Evolutionary conservation across 495 filamentous ascomycete genomes (phyloP).

Genomic region (Margaritispora aquatica): DNA sequence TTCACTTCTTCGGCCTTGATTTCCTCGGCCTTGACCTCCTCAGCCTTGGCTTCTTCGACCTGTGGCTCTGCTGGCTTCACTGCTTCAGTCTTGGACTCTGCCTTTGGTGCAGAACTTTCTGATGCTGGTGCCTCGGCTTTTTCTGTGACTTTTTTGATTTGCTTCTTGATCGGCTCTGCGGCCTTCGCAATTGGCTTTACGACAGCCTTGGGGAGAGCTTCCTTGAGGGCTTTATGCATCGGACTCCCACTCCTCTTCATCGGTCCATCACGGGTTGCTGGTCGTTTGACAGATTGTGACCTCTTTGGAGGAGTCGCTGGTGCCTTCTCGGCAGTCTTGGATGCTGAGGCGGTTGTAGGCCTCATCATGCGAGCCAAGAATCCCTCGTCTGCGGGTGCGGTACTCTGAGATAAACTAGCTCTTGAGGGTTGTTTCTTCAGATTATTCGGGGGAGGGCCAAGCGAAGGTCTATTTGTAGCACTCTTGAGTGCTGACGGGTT

Average conservation of each 20-base stretch:
- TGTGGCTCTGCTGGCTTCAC: conserved; percentile 8
- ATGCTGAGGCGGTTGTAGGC: conserved; percentile 72
- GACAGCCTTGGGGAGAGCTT: conserved; percentile 5
- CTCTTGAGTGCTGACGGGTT: conserved; percentile 20
- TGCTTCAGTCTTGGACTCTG: conserved; percentile 1
- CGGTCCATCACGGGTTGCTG: conserved; percentile 17
- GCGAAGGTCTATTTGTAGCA: conserved; percentile 33
- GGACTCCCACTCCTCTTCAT: conserved; percentile 14
- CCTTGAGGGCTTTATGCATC: conserved; percentile 15
- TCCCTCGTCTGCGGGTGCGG: conserved; percentile 45
- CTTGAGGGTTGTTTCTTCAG: conserved; percentile 29
- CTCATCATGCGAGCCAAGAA: conserved; percentile 94
- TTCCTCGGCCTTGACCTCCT: neutral
- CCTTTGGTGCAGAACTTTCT: neutral
- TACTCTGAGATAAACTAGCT: conserved; percentile 9
- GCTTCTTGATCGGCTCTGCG: neutral
- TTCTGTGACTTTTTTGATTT: conserved; percentile 3
- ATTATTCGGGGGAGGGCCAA: conserved; percentile 38
- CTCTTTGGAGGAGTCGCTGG: conserved; percentile 18
- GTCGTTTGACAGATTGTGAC: conserved; percentile 17
- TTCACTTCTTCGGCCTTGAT: neutral
- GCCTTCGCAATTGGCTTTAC: conserved; percentile 20
- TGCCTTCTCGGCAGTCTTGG: conserved; percentile 68
- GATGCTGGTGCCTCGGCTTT: neutral
- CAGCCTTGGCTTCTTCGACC: conserved; percentile 4